A percentile compares a stretch with the other conserved stretches of the same genome.
Conservation (phyloP, 495 filamentous ascomycete species). For the Choiromyces venosus region DNA sequence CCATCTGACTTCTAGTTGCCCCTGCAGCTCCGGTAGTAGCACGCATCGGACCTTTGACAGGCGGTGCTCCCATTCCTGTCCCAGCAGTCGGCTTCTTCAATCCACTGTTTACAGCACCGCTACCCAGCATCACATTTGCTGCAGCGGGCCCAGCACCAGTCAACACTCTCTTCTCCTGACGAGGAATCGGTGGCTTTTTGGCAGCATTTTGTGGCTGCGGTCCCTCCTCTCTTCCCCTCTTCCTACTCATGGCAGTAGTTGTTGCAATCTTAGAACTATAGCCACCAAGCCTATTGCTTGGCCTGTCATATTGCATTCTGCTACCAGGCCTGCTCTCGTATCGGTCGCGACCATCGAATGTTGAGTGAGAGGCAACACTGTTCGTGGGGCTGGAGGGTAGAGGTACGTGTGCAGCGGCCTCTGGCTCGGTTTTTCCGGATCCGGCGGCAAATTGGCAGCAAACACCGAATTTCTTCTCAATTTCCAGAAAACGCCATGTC, state of each 20-base stretch:
- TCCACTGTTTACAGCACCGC: slow-evolving; percentile 6
- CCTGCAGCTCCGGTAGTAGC: slow-evolving; percentile 19
- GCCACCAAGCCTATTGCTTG: slow-evolving; percentile 21
- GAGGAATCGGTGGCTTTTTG: slow-evolving; percentile 33
- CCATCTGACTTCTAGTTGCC: slow-evolving; percentile 25
- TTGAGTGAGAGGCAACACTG: slow-evolving; percentile 13
- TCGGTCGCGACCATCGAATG: slow-evolving; percentile 10
- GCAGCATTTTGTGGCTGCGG: slow-evolving; percentile 24
- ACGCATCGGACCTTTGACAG: slow-evolving; percentile 26
- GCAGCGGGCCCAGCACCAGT: slow-evolving; percentile 26
- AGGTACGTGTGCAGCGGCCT: slow-evolving; percentile 24
- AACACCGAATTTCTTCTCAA: slow-evolving; percentile 40
- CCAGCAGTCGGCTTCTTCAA: slow-evolving; percentile 38
- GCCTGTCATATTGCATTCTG: slow-evolving; percentile 27
- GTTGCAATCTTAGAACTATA: slow-evolving; percentile 15
- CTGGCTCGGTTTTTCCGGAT: slow-evolving; percentile 6
- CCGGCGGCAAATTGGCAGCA: slow-evolving; percentile 36
- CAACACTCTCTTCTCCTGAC: slow-evolving; percentile 37
- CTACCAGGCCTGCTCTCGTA: slow-evolving; percentile 17
- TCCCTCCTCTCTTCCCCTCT: slow-evolving; percentile 8
- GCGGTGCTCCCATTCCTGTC: slow-evolving; percentile 22
- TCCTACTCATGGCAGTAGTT: slow-evolving; percentile 21
- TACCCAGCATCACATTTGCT: slow-evolving; percentile 30
- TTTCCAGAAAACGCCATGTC: slow-evolving; percentile 36
- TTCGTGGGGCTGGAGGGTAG: slow-evolving; percentile 26